Evolutionary conservation across 495 filamentous ascomycete species (phyloP), one percentile per base, ranked within the genome.

Genomic region (Aspergillus olivimuriae): DNA sequence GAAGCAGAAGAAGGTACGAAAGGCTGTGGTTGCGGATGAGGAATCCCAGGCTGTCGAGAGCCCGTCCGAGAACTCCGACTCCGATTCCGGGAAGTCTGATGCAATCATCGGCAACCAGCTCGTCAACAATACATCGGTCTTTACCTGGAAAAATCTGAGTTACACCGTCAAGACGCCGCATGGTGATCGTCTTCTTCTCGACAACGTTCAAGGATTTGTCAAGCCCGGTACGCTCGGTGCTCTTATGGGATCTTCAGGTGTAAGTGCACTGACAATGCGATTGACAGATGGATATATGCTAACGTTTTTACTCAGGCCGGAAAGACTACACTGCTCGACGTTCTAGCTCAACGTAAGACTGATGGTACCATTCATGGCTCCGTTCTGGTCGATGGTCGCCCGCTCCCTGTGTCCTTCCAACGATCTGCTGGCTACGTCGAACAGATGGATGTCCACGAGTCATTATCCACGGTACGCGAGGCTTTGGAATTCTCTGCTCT

Each of bases 121-220:
- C 3, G 3, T 3, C 16, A 2, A 10, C 2, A 36, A 36, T 18
- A 4, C 4, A 10, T 16, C 15, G 15, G 19, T 37, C 3, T 37
- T 37, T 11, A 37, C 34, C 34, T 37, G 34, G 34, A 37, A 37
- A 16, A 19, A 37, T 19, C 34, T 37, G 1, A 19, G 10, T 8
- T 37, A 37, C 11, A 17, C 34, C 3, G 34, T 37, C 14, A 37
- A 37, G 16, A 37, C 34, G 3, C 34, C 34, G 2, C 1, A 2
- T 1, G 34, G 34, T 1, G 34, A 37, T 5, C 34, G 34, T 1
- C 2, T 37, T 40, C 61, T 86, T 2, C 68, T 91, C 23, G 78
- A 92, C 48, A 68, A 88, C 47, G 82, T 89, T 4, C 82, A 85
- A 49, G 86, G 86, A 33, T 92, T 82, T 83, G 83, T 90, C 41